phyloP scores from a whole-genome alignment of 257 asterid genomes.

The Jacaranda mimosifolia region DNA sequence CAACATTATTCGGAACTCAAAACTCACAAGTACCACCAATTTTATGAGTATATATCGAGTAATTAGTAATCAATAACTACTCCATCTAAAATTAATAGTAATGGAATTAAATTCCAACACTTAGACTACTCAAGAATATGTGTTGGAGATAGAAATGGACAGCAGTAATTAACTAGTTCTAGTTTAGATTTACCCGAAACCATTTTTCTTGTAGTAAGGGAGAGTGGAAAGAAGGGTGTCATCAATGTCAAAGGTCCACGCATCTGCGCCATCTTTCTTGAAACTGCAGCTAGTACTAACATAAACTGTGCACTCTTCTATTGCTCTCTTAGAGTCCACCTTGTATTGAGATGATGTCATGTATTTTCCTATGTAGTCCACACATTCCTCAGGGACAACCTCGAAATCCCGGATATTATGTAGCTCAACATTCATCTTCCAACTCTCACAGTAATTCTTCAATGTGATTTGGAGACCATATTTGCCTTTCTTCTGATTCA shows the following conservation, averaged over 20 bases:
- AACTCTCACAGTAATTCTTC: conserved; percentile 78
- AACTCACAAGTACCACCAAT: too few species aligned
- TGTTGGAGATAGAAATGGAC: too few species aligned
- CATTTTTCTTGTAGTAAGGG: conserved; percentile 76
- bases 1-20: too few species aligned
- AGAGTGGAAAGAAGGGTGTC: conserved; percentile 80
- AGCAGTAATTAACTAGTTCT: not conserved
- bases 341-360: conserved; percentile 79
- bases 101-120: too few species aligned
- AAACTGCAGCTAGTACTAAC: conserved; percentile 54
- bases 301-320: conserved; percentile 61
- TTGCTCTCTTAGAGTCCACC: conserved; percentile 67
- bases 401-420: conserved; percentile 65
- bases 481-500: conserved; percentile 49
- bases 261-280: conserved; percentile 68
- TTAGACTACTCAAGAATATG: not conserved
- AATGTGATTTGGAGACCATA: conserved; percentile 58
- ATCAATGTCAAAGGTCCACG: conserved; percentile 80
- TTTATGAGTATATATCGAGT: too few species aligned
- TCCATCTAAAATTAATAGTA: too few species aligned
- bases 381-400: conserved; percentile 77
- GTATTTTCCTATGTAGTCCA: conserved; percentile 61
- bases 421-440: conserved; percentile 85
- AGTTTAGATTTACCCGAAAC: conserved; percentile 60
- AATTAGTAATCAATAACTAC: too few species aligned